Evolutionary conservation across 1,139 yeast species (phyloP).

Genomic region (Hyphopichia pseudoburtonii): DNA sequence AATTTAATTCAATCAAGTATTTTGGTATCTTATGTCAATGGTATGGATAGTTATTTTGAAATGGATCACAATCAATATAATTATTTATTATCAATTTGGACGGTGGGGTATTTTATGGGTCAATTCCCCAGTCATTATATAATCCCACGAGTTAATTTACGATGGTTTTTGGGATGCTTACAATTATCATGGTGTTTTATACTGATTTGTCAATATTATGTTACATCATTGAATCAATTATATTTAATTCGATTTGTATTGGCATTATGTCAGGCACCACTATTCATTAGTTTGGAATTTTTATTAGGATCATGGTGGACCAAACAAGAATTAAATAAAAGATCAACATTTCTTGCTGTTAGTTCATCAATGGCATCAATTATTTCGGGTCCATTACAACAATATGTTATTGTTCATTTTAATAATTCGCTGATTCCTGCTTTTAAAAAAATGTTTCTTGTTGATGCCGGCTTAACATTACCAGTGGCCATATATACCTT

Average conservation of each 20-base stretch:
- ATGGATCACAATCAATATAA: slow-evolving; percentile 11
- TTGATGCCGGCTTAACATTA: slow-evolving; percentile 51
- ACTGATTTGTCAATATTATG: slow-evolving; percentile 7
- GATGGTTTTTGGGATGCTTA: slow-evolving; percentile 8
- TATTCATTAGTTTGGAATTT: slow-evolving; percentile 13
- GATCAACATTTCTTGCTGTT: slow-evolving; percentile 23
- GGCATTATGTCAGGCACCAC: slow-evolving; percentile 10
- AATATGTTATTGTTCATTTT: slow-evolving; percentile 34
- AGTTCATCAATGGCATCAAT: slow-evolving; percentile 42
- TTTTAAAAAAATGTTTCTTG: slow-evolving; percentile 55
- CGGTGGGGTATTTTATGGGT: slow-evolving; percentile 9
- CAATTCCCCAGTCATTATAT: slow-evolving; percentile 6
- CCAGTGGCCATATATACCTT: slow-evolving; percentile 48
- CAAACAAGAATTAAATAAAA: slow-evolving; percentile 12
- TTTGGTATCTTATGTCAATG: slow-evolving; percentile 8
- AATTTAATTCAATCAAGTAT: slow-evolving; percentile 9
- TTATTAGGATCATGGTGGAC: slow-evolving; percentile 16
- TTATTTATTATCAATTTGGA: slow-evolving; percentile 8
- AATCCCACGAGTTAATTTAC: slow-evolving; percentile 3
- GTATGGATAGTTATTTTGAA: slow-evolving; percentile 8
- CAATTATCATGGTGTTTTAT: slow-evolving; percentile 9
- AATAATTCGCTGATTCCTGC: slow-evolving; percentile 17
- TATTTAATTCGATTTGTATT: slow-evolving; percentile 9
- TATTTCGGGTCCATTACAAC: slow-evolving; percentile 48
- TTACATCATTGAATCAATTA: slow-evolving; percentile 4